phyloP scores from a whole-genome alignment of 176 grass and related monocot genomes.

The Oryza glumipatula region DNA sequence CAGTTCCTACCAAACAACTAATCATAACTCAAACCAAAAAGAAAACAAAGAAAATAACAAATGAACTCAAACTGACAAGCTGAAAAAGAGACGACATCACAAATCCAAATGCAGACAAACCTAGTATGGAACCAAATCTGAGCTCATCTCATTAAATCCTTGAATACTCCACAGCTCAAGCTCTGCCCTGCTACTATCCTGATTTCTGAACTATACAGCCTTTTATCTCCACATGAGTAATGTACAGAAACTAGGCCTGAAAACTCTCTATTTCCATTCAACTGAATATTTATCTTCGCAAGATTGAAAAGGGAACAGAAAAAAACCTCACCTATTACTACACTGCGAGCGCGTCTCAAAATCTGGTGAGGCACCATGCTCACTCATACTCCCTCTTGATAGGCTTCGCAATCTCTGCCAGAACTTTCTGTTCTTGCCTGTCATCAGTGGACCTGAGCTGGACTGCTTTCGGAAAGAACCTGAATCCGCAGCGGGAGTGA shows the following conservation, averaged over 20 bases:
- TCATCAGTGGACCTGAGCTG: constrained; percentile 74
- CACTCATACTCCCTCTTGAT: constrained; percentile 86
- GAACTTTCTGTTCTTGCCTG: constrained; percentile 67
- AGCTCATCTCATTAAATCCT: constrained; percentile 24
- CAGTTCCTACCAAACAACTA: constrained; percentile 45
- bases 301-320: constrained; percentile 7
- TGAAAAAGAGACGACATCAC: neutral
- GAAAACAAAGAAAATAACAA: constrained; percentile 13
- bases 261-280: constrained; percentile 35
- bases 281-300: neutral
- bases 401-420: constrained; percentile 79
- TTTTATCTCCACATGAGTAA: constrained; percentile 43
- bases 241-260: constrained; percentile 38
- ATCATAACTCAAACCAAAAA: constrained; percentile 21
- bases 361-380: constrained; percentile 66
- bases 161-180: constrained; percentile 3
- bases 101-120: constrained; percentile 4
- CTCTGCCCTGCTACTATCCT: constrained; percentile 20
- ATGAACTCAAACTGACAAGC: constrained; percentile 36
- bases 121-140: neutral
- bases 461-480: constrained; percentile 72
- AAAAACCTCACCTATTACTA: constrained; percentile 42
- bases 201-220: constrained; percentile 1
- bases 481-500: constrained; percentile 55
- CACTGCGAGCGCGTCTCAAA: constrained; percentile 56